These are phyloP conservation scores for Hawksworthiomyces lignivorus DNA, from an alignment of 2,329 filamentous ascomycete species.

Conservation along the genomic window DNA sequence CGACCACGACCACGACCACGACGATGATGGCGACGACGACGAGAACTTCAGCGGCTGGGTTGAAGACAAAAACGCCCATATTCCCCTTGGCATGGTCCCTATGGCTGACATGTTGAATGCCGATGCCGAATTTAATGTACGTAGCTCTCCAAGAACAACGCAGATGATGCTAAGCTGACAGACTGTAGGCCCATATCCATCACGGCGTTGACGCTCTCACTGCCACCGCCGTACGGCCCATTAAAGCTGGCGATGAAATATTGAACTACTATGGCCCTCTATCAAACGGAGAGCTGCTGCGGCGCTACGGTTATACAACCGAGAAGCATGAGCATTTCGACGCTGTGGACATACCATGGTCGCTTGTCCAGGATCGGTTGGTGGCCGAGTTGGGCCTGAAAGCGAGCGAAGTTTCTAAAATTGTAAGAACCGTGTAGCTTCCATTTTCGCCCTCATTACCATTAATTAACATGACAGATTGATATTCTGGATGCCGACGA, in stretches of 20 bases:
- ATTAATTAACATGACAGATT: constrained; percentile 24
- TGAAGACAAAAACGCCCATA: constrained; percentile 51
- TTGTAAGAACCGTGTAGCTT: constrained; percentile 29
- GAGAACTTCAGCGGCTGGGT: constrained; percentile 63
- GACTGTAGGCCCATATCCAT: constrained; percentile 51
- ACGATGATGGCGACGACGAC: constrained; percentile 49
- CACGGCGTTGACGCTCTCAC: constrained; percentile 51
- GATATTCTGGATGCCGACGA: constrained; percentile 53
- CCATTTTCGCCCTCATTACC: constrained; percentile 27
- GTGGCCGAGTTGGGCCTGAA: constrained; percentile 11
- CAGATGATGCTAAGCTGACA: no score
- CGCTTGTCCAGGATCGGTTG: constrained; percentile 25
- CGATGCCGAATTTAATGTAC: constrained; percentile 78
- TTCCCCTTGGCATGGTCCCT: constrained; percentile 77
- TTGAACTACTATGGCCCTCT: constrained; percentile 86
- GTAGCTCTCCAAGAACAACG: no score
- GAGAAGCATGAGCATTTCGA: constrained; percentile 70
- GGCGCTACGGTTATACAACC: constrained; percentile 84
- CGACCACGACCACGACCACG: constrained; percentile 23
- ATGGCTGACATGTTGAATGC: constrained; percentile 87
- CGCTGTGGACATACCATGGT: constrained; percentile 69
- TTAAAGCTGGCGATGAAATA: constrained; percentile 66
- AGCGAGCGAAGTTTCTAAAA: constrained; percentile 31
- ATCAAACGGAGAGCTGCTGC: constrained; percentile 71
- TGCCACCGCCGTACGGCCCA: constrained; percentile 63